Percentiles rank a stretch among this genome's conserved stretches.
Conservation (phyloP, 306 rosid species). For the Cucumis hystrix region DNA sequence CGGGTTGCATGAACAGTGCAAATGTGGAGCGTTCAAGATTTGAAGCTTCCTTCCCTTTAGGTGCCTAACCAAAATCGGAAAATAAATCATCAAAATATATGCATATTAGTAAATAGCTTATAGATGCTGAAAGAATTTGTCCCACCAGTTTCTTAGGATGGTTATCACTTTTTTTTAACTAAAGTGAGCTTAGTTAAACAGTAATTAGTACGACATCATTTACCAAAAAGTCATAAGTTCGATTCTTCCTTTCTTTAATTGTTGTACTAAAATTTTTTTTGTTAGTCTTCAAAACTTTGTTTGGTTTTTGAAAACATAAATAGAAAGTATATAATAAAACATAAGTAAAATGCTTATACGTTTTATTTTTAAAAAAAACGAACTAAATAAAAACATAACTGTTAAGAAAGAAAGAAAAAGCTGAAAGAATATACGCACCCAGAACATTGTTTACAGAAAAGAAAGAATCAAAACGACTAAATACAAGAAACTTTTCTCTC, state of each 20-base stretch:
- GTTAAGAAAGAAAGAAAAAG: background rate
- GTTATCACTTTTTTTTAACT: too few relatives aligned
- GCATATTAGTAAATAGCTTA: background rate
- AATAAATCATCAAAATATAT: background rate
- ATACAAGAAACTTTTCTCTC: background rate
- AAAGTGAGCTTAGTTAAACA: too few relatives aligned
- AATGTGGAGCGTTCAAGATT: slow-evolving; percentile 78
- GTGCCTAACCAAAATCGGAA: slow-evolving; percentile 35
- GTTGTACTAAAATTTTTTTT: too few relatives aligned
- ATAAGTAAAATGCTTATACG: too few relatives aligned
- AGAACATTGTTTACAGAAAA: background rate
- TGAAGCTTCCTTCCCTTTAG: slow-evolving; percentile 53
- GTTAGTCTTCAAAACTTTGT: too few relatives aligned
- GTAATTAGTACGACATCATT: too few relatives aligned
- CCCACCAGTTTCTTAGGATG: too few relatives aligned
- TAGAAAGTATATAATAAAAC: background rate
- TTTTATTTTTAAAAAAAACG: too few relatives aligned
- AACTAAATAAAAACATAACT: too few relatives aligned
- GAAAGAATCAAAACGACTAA: background rate
- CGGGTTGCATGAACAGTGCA: slow-evolving; percentile 94
- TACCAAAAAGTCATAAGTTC: too few relatives aligned
- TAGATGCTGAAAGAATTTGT: background rate
- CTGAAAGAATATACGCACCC: background rate
- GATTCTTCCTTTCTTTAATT: too few relatives aligned
- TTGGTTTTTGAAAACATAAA: background rate